A percentile compares a stretch with the other conserved stretches of the same genome.
Conservation (phyloP, 2,329 filamentous ascomycete genomes). For the Arthrobotrys conoides region DNA sequence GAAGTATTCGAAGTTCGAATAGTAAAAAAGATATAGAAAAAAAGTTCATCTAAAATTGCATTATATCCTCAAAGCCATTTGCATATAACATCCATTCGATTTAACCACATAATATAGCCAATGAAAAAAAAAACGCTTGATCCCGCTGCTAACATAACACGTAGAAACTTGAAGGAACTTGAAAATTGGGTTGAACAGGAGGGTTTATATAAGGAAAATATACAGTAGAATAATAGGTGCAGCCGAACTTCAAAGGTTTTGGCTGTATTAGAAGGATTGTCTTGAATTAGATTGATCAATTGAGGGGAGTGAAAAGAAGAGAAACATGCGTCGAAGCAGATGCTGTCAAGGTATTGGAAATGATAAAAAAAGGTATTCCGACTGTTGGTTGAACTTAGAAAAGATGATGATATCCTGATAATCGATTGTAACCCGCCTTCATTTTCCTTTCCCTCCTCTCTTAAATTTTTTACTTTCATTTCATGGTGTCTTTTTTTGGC, state of each 20-base stretch:
- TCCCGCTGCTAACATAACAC: conserved; percentile 38
- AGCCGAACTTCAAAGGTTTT: not conserved
- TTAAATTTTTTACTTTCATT: too few species aligned
- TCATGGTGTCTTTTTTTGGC: conserved; percentile 16
- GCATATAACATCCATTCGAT: conserved; percentile 21
- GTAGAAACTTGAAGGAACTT: not conserved
- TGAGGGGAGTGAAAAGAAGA: not conserved
- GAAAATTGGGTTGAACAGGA: not conserved
- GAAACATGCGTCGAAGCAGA: conserved; percentile 29
- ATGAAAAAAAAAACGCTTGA: conserved; percentile 14
- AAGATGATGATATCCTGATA: not conserved
- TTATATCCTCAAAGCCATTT: conserved; percentile 49
- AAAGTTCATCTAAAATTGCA: conserved; percentile 35
- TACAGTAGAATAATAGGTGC: conserved; percentile 32
- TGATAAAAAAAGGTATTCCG: not conserved
- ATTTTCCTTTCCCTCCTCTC: not conserved
- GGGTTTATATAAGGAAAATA: conserved; percentile 36
- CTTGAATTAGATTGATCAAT: not conserved
- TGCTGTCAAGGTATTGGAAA: conserved; percentile 25
- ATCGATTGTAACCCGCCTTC: not conserved
- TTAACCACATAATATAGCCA: not conserved
- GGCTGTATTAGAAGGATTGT: conserved; percentile 43
- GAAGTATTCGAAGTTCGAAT: not conserved
- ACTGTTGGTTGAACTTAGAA: not conserved
- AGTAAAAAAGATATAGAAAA: not conserved